Evolutionary conservation across 768 basidiomycete species (phyloP), one percentile per base, ranked within the genome.

Genomic region (Fomitopsis pulvina): DNA sequence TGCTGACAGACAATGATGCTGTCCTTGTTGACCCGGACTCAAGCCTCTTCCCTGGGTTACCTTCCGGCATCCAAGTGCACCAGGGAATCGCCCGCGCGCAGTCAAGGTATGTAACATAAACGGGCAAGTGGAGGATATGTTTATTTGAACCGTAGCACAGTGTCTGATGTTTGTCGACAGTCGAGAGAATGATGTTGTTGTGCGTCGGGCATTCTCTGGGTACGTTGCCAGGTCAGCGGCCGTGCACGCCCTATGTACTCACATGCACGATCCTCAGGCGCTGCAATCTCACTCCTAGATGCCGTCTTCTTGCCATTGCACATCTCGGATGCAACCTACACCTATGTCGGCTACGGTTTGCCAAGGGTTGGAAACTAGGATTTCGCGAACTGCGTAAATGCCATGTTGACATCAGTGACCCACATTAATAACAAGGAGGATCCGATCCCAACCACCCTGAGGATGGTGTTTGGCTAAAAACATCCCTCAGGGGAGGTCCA

Each of bases 341-440:
- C 52, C n/a, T 55, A 55, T 41, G 42, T 66, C 42, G 55, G 53
- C n/a, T 69, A 65, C 53, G 66, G 68, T 21, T 46, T 68, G 32
- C 68, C 67, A 16, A 55, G 65, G 39, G 69, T 73, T 51, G 80
- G 83, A 11, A 83, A 84, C 63, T 71, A 76, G 58, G 78, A 69
- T 2, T 85, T 83, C 52, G 81, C 80, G 1, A 55, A 80, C 55
- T 76, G 75, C 56, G 72, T 81, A 43, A 77, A 82, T 53, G 62
- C 70, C 10, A 63, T 76, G 39, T 41, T 67, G 32, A 52, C 66
- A 11, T 53, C 65, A 11, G 56, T 81, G 41, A 79, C 71, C 3
- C 81, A 76, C 52, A 72, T 84, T 60, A 81, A 76, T 60, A 82
- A 84, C 63, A 40, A 62, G 52, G 48, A 68, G 45, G 74, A 76